Percentiles rank a stretch among this genome's conserved stretches.
phyloP scores from a whole-genome alignment of 1,284 basidiomycete genomes.

The Gymnopus androsaceus region DNA sequence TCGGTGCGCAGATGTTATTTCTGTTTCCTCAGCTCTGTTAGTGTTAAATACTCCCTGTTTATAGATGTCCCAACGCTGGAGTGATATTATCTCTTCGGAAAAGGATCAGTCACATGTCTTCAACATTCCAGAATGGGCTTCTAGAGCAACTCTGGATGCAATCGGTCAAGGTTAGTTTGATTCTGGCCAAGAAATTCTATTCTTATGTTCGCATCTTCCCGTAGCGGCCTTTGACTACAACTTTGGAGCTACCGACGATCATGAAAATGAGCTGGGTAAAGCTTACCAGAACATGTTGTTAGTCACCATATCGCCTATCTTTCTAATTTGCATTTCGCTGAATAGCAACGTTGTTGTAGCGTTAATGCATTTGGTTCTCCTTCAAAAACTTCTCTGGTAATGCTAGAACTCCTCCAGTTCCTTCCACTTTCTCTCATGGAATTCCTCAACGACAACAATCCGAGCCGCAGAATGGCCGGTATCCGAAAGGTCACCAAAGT shows the following conservation, averaged over 20 bases:
- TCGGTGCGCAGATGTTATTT: conserved; percentile 28
- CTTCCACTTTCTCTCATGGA: conserved; percentile 6
- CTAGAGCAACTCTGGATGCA: conserved; percentile 45
- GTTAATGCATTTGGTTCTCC: conserved; percentile 11
- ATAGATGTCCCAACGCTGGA: conserved; percentile 50
- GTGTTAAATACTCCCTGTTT: neutral
- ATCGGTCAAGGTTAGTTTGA: conserved; percentile 50
- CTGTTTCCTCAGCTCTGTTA: too few relatives aligned
- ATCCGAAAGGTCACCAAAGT: neutral
- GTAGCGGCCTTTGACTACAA: conserved; percentile 16
- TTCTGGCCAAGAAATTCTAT: neutral
- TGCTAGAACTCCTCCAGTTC: neutral
- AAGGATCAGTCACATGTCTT: conserved; percentile 38
- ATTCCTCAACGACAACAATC: conserved; percentile 5
- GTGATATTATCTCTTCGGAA: conserved; percentile 32
- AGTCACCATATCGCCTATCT: neutral
- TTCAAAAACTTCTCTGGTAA: conserved; percentile 1
- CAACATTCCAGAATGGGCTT: conserved; percentile 42
- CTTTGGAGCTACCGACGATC: conserved; percentile 12
- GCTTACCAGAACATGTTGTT: conserved; percentile 14
- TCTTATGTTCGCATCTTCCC: neutral
- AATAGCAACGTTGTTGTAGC: neutral
- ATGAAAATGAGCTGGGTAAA: conserved; percentile 6
- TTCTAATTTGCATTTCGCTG: neutral
- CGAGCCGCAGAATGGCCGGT: neutral